Base-by-base conservation (phyloP, 495 filamentous ascomycete species). In the Aspergillus kassunensis region DNA sequence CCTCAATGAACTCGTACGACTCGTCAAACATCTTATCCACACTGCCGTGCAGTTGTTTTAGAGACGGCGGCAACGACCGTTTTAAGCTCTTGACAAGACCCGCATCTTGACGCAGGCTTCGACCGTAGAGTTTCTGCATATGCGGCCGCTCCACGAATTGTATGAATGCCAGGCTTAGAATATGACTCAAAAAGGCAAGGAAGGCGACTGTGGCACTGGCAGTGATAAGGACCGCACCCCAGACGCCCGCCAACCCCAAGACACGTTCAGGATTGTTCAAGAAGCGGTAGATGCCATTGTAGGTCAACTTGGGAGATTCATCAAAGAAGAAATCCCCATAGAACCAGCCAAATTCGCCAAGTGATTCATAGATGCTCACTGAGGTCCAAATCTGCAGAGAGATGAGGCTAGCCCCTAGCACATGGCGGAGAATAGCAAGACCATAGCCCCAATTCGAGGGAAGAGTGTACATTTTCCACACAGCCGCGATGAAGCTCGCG, bases 261-360 rank as follows among this genome's bases (percentile, higher is more conserved):
- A 97, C 83, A 54, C 93, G 86, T 67, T 98, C 93, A 0, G 93
- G 93, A 63, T 97, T 97, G 74, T 98, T 98, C 51, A 98, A 74
- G 71, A 89, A 98, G 52, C 93, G 90, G 65, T 98, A 98, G 59
- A 98, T 98, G 44, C 93, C 95, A 56, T 85, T 89, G 73, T 97
- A 98, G 18, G 89, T 97, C 42, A 97, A 79, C 60, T 95, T 95
- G 18, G 82, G 85, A 9, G 83, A 81, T 39, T 85, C 83, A 44
- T 85, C 79, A 56, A 95, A 90, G 71, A 96, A 97, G 75, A 98
- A 98, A 67, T 98, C 93, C 11, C 93, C 93, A 61, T 90, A 98
- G 76, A 97, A 98, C 93, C 95, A 98, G 57, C 95, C 95, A 63
- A 97, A 97, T 63, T 98, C 93, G 36, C 92, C 92, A 2, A 97